These are phyloP conservation scores for Clonostachys sp. DNA, from an alignment of 2,329 filamentous ascomycete species.

Conservation along the genomic window DNA sequence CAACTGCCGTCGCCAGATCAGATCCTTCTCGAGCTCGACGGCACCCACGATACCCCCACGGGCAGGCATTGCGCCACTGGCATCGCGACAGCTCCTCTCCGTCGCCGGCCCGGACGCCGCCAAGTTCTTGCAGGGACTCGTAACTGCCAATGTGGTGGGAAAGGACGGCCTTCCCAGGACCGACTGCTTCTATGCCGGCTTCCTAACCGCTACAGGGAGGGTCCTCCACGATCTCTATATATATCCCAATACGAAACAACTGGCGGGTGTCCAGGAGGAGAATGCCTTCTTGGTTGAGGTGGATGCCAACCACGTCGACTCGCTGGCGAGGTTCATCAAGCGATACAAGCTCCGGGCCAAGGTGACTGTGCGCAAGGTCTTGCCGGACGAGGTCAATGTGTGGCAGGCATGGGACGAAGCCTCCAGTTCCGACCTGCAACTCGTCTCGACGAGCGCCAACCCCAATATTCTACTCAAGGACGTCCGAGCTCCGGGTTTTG, in stretches of 20 bases:
- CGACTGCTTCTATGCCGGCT: constrained; percentile 71
- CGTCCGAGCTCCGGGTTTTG: constrained; percentile 49
- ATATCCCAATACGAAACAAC: constrained; percentile 53
- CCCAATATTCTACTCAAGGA: constrained; percentile 38
- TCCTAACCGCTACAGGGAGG: constrained; percentile 80
- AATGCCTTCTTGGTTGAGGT: constrained; percentile 68
- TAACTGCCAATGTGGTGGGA: constrained; percentile 56
- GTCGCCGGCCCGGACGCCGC: constrained; percentile 75
- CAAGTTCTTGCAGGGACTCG: constrained; percentile 82
- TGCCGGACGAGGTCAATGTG: constrained; percentile 59
- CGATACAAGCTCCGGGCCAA: constrained; percentile 84
- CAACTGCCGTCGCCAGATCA: constrained; percentile 21
- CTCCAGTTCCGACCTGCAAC: constrained; percentile 2
- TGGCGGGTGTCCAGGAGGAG: constrained; percentile 16
- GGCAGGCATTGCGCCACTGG: constrained; percentile 50
- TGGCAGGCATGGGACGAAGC: constrained; percentile 72
- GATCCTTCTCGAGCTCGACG: constrained; percentile 19
- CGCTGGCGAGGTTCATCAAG: constrained; percentile 68
- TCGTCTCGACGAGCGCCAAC: background rate
- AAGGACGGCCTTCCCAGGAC: constrained; percentile 22
- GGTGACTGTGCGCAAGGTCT: constrained; percentile 63
- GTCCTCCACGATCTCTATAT: constrained; percentile 88
- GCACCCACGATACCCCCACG: constrained; percentile 30
- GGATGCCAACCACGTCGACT: constrained; percentile 61
- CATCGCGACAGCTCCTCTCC: constrained; percentile 74